Conservation (phyloP, 2,329 filamentous ascomycete species). For the Colletotrichum plurivorum region DNA sequence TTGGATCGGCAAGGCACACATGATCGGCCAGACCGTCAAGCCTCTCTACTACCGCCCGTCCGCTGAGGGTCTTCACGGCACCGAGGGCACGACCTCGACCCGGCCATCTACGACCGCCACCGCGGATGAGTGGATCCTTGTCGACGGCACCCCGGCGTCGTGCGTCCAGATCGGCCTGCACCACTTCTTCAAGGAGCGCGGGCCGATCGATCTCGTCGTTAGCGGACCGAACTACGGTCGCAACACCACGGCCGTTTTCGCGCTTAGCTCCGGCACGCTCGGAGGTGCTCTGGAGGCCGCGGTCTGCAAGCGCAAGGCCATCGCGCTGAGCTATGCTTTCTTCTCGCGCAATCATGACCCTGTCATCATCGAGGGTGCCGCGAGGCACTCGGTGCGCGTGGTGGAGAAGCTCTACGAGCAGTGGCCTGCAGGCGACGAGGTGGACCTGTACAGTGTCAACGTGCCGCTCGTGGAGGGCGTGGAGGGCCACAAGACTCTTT, state of each 20-base stretch:
- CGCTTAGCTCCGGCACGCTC: conserved; percentile 82
- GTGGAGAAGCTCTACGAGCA: conserved; percentile 84
- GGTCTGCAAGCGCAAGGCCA: conserved; percentile 76
- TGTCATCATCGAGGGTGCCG: conserved; percentile 83
- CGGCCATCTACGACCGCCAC: conserved; percentile 62
- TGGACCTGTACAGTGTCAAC: conserved; percentile 93
- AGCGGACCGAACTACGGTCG: conserved; percentile 87
- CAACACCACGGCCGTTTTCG: conserved; percentile 86
- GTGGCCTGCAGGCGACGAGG: conserved; percentile 76
- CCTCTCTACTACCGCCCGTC: conserved; percentile 84
- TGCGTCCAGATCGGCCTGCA: conserved; percentile 87
- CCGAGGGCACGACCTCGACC: conserved; percentile 76
- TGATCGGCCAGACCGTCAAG: conserved; percentile 89
- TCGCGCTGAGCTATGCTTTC: conserved; percentile 93
- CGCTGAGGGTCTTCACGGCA: conserved; percentile 53
- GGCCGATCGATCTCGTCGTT: conserved; percentile 82
- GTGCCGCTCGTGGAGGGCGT: conserved; percentile 87
- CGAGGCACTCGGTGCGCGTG: conserved; percentile 79
- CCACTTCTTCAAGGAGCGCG: conserved; percentile 81
- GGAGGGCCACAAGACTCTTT: conserved; percentile 80
- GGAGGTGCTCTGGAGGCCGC: conserved; percentile 85
- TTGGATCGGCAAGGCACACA: conserved; percentile 98
- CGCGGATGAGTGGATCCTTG: conserved; percentile 84
- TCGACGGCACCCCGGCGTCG: conserved; percentile 85
- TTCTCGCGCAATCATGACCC: conserved; percentile 88